Conservation (phyloP, 2,329 filamentous ascomycete genomes). For the Immersiporthe knoxdaviesiana region DNA sequence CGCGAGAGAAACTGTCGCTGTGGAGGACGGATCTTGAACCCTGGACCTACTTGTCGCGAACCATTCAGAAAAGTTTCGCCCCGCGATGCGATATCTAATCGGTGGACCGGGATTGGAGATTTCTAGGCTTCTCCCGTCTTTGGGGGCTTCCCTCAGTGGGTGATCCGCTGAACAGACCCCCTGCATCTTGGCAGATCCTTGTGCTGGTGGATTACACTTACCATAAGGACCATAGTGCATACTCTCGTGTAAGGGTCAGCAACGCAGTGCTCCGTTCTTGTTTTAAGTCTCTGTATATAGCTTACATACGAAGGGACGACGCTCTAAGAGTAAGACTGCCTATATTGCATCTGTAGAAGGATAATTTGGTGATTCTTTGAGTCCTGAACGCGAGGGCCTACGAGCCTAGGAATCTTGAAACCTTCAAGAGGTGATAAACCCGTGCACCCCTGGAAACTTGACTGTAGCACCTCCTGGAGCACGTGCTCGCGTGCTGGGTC, state of each 20-base stretch:
- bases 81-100: conserved; percentile 26
- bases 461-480: neutral
- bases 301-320: neutral
- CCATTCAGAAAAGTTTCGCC: conserved; percentile 12
- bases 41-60: conserved; percentile 10
- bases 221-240: neutral
- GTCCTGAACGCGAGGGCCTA: neutral
- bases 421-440: neutral
- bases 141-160: conserved; percentile 1
- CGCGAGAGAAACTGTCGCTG: conserved; percentile 2
- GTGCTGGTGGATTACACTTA: neutral
- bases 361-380: neutral
- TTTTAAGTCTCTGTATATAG: neutral
- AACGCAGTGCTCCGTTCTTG: neutral
- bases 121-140: neutral
- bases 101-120: conserved; percentile 13
- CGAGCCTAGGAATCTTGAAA: neutral
- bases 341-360: neutral
- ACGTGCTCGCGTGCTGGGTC: conserved; percentile 3
- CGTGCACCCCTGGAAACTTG: neutral
- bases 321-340: neutral
- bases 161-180: neutral
- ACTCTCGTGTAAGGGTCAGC: neutral
- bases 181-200: neutral
- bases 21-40: neutral